Evolutionary conservation across 139 green algal species (phyloP).

Genomic region (Penium margaritaceum): DNA sequence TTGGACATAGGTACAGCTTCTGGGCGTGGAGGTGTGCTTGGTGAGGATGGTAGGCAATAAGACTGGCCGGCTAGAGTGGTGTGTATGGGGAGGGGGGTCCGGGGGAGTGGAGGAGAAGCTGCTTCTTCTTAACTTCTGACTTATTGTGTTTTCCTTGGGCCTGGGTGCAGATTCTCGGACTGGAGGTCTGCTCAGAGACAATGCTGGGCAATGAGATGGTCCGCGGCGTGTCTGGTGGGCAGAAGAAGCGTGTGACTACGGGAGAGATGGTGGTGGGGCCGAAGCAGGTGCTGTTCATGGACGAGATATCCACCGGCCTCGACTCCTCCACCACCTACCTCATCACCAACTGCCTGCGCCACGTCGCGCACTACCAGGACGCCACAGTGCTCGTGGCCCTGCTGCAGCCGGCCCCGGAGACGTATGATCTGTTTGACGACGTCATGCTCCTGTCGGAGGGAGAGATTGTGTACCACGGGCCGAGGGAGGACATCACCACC

Average conservation of each 20-base stretch:
- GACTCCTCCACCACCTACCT: conserved; percentile 67
- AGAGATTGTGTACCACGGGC: conserved; percentile 17
- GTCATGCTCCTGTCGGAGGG: conserved; percentile 50
- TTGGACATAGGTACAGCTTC: too few species aligned
- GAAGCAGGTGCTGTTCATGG: conserved; percentile 46
- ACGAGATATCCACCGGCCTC: conserved; percentile 60
- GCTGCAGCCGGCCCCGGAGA: conserved; percentile 75
- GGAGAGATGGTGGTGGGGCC: conserved; percentile 54
- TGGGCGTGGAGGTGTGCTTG: too few species aligned
- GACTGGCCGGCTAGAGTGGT: too few species aligned
- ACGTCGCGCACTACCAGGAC: conserved; percentile 28
- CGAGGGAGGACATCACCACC: conserved; percentile 40
- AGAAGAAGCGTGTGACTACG: conserved; percentile 63
- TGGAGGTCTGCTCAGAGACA: conserved; percentile 50
- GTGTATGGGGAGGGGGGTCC: too few species aligned
- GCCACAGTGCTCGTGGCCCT: conserved; percentile 56
- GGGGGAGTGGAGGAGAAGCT: too few species aligned
- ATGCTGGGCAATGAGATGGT: conserved; percentile 63
- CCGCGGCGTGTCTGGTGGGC: conserved; percentile 62
- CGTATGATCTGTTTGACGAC: conserved; percentile 62
- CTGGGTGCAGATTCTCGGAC: conserved; percentile 13
- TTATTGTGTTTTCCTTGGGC: too few species aligned
- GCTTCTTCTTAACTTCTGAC: too few species aligned
- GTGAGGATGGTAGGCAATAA: too few species aligned
- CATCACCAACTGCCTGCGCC: conserved; percentile 5